Evolutionary conservation across 257 asterid genomes (phyloP).

Genomic region (Gentiana macrophylla): DNA sequence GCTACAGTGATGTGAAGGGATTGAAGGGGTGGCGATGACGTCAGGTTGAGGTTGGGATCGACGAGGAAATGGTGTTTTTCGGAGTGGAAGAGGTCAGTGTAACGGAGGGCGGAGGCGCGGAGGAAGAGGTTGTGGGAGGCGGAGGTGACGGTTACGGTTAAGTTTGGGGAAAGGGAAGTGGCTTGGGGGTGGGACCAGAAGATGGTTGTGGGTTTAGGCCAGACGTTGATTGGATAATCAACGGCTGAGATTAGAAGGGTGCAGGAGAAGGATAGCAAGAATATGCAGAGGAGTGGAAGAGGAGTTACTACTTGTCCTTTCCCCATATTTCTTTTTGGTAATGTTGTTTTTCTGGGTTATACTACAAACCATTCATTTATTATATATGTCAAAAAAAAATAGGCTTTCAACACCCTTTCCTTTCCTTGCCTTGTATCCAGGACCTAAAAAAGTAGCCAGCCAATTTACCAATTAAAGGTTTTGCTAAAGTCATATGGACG

Average conservation of each 20-base stretch:
- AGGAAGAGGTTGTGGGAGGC: constrained; percentile 17
- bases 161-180: constrained; percentile 40
- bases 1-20: constrained; percentile 31
- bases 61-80: constrained; percentile 49
- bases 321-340: too few relatives aligned
- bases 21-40: constrained; percentile 35
- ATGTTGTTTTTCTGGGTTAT: too few relatives aligned
- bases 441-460: too few relatives aligned
- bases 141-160: constrained; percentile 30
- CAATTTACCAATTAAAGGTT: too few relatives aligned
- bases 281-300: neutral
- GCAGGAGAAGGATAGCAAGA: neutral
- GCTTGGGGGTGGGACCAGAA: constrained; percentile 59
- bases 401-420: too few relatives aligned
- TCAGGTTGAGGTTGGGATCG: constrained; percentile 45
- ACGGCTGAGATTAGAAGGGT: constrained; percentile 36
- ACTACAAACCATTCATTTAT: too few relatives aligned
- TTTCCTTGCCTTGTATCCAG: too few relatives aligned
- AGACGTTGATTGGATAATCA: constrained; percentile 51
- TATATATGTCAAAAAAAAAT: too few relatives aligned
- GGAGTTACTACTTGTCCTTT: neutral
- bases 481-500: too few relatives aligned
- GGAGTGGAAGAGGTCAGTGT: constrained; percentile 27
- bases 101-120: constrained; percentile 50
- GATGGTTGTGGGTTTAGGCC: constrained; percentile 85